Percentiles rank a stretch among this genome's conserved stretches.
Conservation (phyloP, 1,139 yeast genomes). For the Magnusiomyces clavatus region DNA sequence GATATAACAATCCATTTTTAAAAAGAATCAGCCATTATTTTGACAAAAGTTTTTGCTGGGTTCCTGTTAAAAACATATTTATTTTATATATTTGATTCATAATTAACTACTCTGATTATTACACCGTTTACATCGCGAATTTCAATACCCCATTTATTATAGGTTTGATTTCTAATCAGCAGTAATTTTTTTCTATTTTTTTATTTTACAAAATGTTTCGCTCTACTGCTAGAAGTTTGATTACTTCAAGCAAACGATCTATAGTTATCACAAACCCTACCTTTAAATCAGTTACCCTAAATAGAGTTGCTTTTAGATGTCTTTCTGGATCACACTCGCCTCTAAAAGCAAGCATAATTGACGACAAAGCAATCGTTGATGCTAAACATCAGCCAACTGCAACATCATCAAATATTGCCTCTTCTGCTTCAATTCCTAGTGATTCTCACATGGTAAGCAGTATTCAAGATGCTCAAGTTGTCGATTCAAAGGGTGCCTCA, state of each 20-base stretch:
- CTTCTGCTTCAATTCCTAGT: conserved; percentile 5
- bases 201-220: conserved; percentile 2
- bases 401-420: conserved; percentile 1
- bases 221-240: background rate
- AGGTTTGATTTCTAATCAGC: no score
- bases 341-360: conserved; percentile 5
- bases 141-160: no score
- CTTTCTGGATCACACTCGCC: background rate
- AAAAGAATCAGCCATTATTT: background rate
- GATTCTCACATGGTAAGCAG: conserved; percentile 12
- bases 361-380: conserved; percentile 1
- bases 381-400: conserved; percentile 1
- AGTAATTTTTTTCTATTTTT: no score
- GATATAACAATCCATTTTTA: background rate
- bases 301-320: no score
- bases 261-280: background rate
- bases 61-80: background rate
- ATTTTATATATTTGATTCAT: no score
- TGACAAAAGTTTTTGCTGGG: background rate
- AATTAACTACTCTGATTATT: no score
- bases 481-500: conserved; percentile 8
- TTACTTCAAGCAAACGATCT: background rate
- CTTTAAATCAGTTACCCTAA: background rate
- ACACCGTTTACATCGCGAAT: no score
- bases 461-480: conserved; percentile 12